Base-by-base conservation (phyloP, 345 rosid species). In the Dipteronia sinensis region DNA sequence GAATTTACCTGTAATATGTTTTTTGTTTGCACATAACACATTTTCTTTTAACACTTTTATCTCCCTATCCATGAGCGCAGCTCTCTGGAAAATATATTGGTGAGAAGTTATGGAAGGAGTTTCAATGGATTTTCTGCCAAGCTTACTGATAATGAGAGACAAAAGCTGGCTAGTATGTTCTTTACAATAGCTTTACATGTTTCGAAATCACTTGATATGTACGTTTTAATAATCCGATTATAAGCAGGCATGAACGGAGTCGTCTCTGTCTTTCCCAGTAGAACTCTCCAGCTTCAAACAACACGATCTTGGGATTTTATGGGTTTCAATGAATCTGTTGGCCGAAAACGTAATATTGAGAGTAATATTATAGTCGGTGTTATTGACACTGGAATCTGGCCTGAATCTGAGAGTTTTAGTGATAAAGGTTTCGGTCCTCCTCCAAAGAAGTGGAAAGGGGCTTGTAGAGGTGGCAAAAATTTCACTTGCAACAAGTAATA, bases 401-500 rank as follows among this genome's bases (percentile, higher is more conserved):
- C 88, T 0, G 90, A 88, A 80, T 86, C 86, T 0, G 69, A 79
- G 1, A 87, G 89, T 68, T 90, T 90, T 44, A 69, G 44, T 17
- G 88, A 82, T 59, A 59, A 78, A 75, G 89, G 89, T 20, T 87
- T 87, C 53, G 82, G 92, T 75, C 88, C 87, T 72, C 82, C 88
- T 46, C 90, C 89, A 4, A 66, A 73, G 59, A 87, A 81, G 46
- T 88, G 90, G 92, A 87, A 85, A 72, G 90, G 90, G 17, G 78
- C 12, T 34, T 88, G 90, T 63, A 17, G 62, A 1, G 85, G 88
- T 3, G 85, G 86, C 34, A 0, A 31, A 59, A 84, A 86, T 67
- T 85, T 90, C 80, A 86, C 87, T 15, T 88, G 91, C 80, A 88
- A 88, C 86, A 88, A 88, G 93, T 88, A 81, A 84, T 0, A 16